phyloP scores from a whole-genome alignment of 2,329 filamentous ascomycete genomes.

The Paraconiothyrium brasiliense region DNA sequence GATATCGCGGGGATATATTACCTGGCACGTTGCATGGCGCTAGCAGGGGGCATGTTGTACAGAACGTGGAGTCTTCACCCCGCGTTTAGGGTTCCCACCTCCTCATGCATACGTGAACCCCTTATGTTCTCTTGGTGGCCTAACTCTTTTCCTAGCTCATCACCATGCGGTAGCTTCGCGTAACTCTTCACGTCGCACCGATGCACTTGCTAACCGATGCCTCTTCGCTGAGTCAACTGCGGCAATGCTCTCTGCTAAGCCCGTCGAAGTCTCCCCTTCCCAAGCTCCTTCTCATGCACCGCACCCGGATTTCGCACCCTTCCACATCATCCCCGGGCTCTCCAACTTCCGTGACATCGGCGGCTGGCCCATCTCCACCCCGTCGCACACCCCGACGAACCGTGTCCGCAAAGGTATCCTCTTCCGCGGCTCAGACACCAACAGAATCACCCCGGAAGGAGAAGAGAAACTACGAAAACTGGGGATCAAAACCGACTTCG shows the following conservation, averaged over 20 bases:
- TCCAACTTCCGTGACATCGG: conserved; percentile 47
- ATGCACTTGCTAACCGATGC: not conserved
- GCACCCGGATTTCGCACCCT: conserved; percentile 30
- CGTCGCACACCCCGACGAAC: conserved; percentile 4
- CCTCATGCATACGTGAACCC: not conserved
- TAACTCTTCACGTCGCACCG: no score
- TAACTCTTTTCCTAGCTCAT: not conserved
- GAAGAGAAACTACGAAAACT: conserved; percentile 51
- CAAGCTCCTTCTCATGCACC: conserved; percentile 15
- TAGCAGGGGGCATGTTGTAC: conserved; percentile 10
- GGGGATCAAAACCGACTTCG: conserved; percentile 70
- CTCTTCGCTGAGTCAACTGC: not conserved
- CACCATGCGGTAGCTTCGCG: conserved; percentile 1
- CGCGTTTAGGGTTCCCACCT: not conserved
- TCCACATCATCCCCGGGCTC: conserved; percentile 36
- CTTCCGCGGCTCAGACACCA: conserved; percentile 74
- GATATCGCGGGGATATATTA: not conserved
- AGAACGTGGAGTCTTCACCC: conserved; percentile 1
- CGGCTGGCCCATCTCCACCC: conserved; percentile 30
- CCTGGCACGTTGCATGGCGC: not conserved
- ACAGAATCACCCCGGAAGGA: conserved; percentile 26
- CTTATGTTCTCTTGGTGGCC: not conserved
- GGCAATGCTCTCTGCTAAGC: conserved; percentile 19
- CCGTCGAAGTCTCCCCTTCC: conserved; percentile 13
- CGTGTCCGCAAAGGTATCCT: conserved; percentile 62